phyloP scores from a whole-genome alignment of 1,139 yeast species.

The Entelexis paramagnoliae region DNA sequence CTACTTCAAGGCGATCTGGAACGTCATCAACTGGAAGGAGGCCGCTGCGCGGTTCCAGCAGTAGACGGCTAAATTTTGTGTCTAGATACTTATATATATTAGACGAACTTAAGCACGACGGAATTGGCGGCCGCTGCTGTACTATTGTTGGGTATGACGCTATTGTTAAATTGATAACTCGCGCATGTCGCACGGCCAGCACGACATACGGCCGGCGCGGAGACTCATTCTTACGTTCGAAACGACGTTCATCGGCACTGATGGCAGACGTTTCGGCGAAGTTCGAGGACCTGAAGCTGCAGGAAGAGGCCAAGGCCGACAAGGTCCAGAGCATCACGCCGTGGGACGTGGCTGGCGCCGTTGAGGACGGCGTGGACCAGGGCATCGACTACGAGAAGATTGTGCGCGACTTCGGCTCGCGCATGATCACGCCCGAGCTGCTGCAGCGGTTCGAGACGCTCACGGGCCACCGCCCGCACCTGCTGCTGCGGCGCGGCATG shows the following conservation, averaged over 20 bases:
- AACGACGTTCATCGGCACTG: background rate
- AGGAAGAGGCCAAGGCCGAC: constrained; percentile 9
- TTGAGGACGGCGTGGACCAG: constrained; percentile 70
- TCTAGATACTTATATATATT: too few relatives aligned
- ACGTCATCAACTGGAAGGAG: constrained; percentile 92
- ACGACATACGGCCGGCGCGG: background rate
- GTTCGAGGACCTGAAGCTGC: constrained; percentile 16
- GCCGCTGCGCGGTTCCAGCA: constrained; percentile 57
- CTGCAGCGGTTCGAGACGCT: constrained; percentile 63
- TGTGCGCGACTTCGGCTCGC: constrained; percentile 81
- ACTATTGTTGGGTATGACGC: too few relatives aligned
- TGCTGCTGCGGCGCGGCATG: constrained; percentile 78
- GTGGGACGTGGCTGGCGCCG: constrained; percentile 99
- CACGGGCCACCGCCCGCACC: constrained; percentile 92
- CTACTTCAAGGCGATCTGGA: constrained; percentile 95
- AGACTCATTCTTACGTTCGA: background rate
- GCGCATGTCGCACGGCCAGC: background rate
- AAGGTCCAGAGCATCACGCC: constrained; percentile 64
- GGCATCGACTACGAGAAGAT: constrained; percentile 86
- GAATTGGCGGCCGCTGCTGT: too few relatives aligned
- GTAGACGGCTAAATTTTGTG: background rate
- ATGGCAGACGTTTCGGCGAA: constrained; percentile 19
- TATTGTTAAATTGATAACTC: too few relatives aligned
- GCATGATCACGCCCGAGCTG: constrained; percentile 56
- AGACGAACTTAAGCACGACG: too few relatives aligned